These are phyloP conservation scores for Populus nigra DNA, from an alignment of 345 rosid genomes.

Conservation along the genomic window DNA sequence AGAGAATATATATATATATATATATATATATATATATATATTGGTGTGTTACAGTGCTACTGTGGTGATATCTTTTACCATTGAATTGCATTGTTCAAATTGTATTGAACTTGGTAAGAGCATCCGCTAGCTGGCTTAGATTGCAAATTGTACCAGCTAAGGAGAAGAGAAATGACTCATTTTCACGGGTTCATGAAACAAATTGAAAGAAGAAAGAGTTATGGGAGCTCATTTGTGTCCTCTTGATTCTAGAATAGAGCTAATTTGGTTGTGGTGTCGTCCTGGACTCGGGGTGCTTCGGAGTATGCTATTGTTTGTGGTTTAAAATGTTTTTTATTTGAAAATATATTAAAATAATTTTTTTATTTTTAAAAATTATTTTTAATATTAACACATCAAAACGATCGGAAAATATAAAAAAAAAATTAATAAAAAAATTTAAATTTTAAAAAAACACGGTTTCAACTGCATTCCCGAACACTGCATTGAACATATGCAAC, in stretches of 20 bases:
- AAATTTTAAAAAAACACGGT: rapidly evolving
- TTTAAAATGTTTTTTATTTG: too few species aligned
- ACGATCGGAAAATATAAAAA: too few species aligned
- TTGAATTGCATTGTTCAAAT: neutral
- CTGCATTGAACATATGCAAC: neutral
- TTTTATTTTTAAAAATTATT: too few species aligned
- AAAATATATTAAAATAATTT: too few species aligned
- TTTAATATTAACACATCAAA: too few species aligned
- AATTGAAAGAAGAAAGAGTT: neutral
- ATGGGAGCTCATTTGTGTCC: neutral
- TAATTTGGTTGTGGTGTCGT: neutral
- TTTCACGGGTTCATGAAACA: neutral
- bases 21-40: too few species aligned
- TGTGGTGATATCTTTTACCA: neutral
- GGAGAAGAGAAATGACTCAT: neutral
- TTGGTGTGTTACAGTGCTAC: neutral
- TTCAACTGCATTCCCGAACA: rapidly evolving
- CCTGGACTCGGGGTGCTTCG: neutral
- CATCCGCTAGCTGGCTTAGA: neutral
- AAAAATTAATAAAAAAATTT: too few species aligned
- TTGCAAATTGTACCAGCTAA: neutral
- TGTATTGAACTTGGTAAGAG: neutral
- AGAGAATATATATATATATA: neutral
- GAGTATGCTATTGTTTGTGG: rapidly evolving
- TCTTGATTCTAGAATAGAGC: neutral